These are phyloP conservation scores for Scedosporium apiospermum DNA, from an alignment of 2,329 filamentous ascomycete genomes.

Conservation along the genomic window DNA sequence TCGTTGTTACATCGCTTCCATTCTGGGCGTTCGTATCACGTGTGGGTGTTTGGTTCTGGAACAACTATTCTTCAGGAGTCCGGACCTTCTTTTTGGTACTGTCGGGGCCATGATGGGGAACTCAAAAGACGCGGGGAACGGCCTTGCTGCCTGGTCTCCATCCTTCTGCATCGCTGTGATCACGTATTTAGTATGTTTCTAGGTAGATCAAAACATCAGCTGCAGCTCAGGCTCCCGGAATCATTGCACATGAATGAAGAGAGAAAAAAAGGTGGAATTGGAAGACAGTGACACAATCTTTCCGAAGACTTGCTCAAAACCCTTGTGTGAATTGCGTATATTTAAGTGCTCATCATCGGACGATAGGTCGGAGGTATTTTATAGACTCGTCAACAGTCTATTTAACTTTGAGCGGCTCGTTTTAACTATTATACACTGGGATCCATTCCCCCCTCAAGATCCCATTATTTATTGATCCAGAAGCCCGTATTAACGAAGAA, in stretches of 20 bases:
- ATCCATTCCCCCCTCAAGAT: too few relatives aligned
- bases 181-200: not conserved
- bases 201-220: conserved; percentile 8
- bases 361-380: too few relatives aligned
- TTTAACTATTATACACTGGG: too few relatives aligned
- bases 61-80: conserved; percentile 27
- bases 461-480: too few relatives aligned
- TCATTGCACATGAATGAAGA: not conserved
- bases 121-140: conserved; percentile 65
- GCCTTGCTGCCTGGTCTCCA: conserved; percentile 56
- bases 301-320: not conserved
- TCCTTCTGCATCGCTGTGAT: conserved; percentile 22
- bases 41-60: conserved; percentile 7
- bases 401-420: too few relatives aligned
- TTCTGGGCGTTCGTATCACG: conserved; percentile 8
- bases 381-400: too few relatives aligned
- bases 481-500: too few relatives aligned
- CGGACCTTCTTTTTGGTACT: conserved; percentile 41
- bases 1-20: conserved; percentile 8
- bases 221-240: conserved; percentile 6
- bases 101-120: conserved; percentile 21
- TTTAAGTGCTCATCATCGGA: too few relatives aligned
- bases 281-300: not conserved
- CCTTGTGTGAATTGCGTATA: too few relatives aligned
- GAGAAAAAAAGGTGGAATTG: not conserved